Evolutionary conservation across 106 monocot genomes (phyloP).

Genomic region (Phalaenopsis aphrodite): DNA sequence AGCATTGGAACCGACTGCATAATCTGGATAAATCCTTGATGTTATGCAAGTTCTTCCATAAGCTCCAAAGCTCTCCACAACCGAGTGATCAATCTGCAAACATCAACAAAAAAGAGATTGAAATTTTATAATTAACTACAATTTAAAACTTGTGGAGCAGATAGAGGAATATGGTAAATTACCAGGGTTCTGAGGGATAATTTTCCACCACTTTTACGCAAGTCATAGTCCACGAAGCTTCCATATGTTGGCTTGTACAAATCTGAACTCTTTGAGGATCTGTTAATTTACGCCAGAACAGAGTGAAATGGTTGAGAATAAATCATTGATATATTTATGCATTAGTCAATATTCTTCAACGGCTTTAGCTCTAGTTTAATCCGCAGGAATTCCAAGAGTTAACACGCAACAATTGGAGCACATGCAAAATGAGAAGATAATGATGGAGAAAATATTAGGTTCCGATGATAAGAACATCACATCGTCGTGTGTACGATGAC

Average conservation of each 20-base stretch:
- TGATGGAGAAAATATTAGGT: neutral
- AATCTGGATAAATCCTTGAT: slow-evolving; percentile 12
- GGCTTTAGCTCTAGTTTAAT: neutral
- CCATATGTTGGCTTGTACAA: slow-evolving; percentile 27
- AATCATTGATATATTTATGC: neutral
- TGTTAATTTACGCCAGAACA: neutral
- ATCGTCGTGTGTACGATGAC: too few relatives aligned
- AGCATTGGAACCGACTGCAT: neutral
- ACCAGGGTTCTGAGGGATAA: slow-evolving; percentile 35
- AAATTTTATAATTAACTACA: neutral
- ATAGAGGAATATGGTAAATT: neutral
- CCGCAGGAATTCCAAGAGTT: neutral
- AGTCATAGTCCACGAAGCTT: slow-evolving; percentile 32
- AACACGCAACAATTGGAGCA: neutral
- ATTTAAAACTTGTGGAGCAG: neutral
- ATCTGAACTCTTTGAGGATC: neutral
- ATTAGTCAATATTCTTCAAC: neutral
- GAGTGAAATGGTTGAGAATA: neutral
- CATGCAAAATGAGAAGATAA: neutral
- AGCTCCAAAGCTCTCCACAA: slow-evolving; percentile 19
- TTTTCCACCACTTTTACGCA: slow-evolving; percentile 16
- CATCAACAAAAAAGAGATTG: neutral
- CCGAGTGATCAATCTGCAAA: slow-evolving; percentile 16
- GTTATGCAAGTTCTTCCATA: slow-evolving; percentile 17
- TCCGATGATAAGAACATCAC: too few relatives aligned